Evolutionary conservation across 2,329 filamentous ascomycete species (phyloP), one percentile per base, ranked within the genome.

Genomic region (Calonectria pseudoturangicola): DNA sequence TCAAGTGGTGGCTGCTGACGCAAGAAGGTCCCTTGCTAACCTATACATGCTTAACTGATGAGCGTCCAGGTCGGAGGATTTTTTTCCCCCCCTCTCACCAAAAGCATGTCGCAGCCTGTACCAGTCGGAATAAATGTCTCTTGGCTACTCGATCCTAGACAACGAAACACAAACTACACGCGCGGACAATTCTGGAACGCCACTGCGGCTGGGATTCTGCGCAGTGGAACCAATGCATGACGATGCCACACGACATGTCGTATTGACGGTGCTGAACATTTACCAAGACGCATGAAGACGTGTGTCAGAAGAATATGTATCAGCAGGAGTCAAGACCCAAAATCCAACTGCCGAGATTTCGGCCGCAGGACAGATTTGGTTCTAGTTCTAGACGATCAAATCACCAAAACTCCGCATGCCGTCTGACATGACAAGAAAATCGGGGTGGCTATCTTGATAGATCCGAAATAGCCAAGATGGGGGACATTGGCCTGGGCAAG

Each of bases 371-470:
- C 39, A 21, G 54, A 41, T 39, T 41, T 28, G 54, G 54, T 16
- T 18, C 30, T 21, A 33, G n/a, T 60, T 25, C 33, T 36, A 13
- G 33, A 3, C 12, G 33, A 36, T 36, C 33, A 36, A 12, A 12
- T 36, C 33, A 36, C 12, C 12, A 56, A 56, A 56, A 56, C n/a
- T 36, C 15, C 21, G 6, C 33, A 10, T 33, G 25, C 54, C 54
- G 36, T 60, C 33, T 18, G 27, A 27, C 36, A 60, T 25, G 33
- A 21, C 33, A 60, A 60, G 33, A 60, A 60, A 60, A 60, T 41
- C 33, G 54, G 54, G 45, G 33, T 25, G 54, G 39, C 41, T 60
- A 41, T 9, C 54, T 25, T 36, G 33, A 60, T 41, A 33, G 54
- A 60, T 28, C 21, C 16, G 54, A 60, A 58, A 41, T 60, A 60